These are phyloP conservation scores for Abortiporus biennis DNA, from an alignment of 1,284 basidiomycete species.

Conservation along the genomic window DNA sequence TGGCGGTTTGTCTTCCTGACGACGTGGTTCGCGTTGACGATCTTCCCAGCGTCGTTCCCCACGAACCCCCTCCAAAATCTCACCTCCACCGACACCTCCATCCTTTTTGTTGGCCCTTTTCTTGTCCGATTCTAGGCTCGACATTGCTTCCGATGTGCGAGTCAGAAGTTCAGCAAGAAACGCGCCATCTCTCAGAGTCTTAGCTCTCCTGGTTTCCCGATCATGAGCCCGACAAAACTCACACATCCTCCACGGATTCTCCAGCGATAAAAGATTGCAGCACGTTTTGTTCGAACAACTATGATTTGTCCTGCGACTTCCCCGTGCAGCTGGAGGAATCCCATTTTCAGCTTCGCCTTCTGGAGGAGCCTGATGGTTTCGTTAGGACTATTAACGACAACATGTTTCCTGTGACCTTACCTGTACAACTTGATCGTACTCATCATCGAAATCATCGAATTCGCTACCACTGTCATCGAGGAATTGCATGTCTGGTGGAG, in stretches of 20 bases:
- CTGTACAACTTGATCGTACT: no score
- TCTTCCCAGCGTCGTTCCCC: no score
- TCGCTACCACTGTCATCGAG: no score
- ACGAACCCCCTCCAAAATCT: no score
- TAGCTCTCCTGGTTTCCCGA: constrained; percentile 25
- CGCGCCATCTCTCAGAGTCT: constrained; percentile 23
- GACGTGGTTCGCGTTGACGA: neutral
- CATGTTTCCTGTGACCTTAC: no score
- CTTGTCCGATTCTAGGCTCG: constrained; percentile 12
- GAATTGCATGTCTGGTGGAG: no score
- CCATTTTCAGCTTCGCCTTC: constrained; percentile 15
- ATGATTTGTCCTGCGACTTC: constrained; percentile 28
- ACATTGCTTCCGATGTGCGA: constrained; percentile 12
- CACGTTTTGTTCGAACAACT: constrained; percentile 37
- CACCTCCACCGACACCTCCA: no score
- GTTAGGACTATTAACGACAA: neutral
- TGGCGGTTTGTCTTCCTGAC: neutral
- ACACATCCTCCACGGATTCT: constrained; percentile 40
- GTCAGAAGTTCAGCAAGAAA: constrained; percentile 13
- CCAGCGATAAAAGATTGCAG: constrained; percentile 36
- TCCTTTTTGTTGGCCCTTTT: constrained; percentile 13
- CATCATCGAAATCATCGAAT: no score
- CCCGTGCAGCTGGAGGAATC: constrained; percentile 26
- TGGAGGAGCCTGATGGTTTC: constrained; percentile 9
- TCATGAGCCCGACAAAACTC: constrained; percentile 33